Percentiles rank a stretch among this genome's conserved stretches.
These are phyloP conservation scores for Apiospora marii DNA, from an alignment of 2,329 filamentous ascomycete species.

Conservation along the genomic window DNA sequence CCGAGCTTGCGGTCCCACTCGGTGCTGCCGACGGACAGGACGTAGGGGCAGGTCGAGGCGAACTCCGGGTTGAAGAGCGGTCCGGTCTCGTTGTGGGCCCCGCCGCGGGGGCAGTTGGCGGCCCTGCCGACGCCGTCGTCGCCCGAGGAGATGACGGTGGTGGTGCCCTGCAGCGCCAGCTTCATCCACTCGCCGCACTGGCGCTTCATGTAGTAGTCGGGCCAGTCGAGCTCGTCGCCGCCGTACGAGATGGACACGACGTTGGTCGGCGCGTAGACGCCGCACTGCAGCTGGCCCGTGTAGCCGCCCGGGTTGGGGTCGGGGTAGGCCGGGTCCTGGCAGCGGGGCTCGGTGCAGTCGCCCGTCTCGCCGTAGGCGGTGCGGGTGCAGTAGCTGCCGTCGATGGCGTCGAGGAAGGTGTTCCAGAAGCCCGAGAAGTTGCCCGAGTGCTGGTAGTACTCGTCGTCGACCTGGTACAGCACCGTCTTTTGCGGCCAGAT, in stretches of 20 bases:
- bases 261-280: slow-evolving; percentile 57
- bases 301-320: slow-evolving; percentile 54
- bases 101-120: slow-evolving; percentile 58
- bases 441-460: slow-evolving; percentile 39
- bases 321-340: slow-evolving; percentile 49
- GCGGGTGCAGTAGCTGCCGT: slow-evolving; percentile 37
- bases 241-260: slow-evolving; percentile 64
- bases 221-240: slow-evolving; percentile 57
- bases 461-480: slow-evolving; percentile 50
- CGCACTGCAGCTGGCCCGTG: slow-evolving; percentile 48
- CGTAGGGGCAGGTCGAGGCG: slow-evolving; percentile 63
- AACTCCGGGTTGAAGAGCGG: slow-evolving; percentile 59
- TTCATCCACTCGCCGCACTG: slow-evolving; percentile 58
- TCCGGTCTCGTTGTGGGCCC: slow-evolving; percentile 56
- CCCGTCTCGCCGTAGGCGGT: slow-evolving; percentile 37
- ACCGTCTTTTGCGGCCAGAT: slow-evolving; percentile 47
- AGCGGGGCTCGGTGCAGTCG: slow-evolving; percentile 32
- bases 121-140: slow-evolving; percentile 37
- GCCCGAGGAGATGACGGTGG: slow-evolving; percentile 52
- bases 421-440: slow-evolving; percentile 25
- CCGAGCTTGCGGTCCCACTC: slow-evolving; percentile 61
- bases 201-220: slow-evolving; percentile 57
- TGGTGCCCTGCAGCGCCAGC: slow-evolving; percentile 55
- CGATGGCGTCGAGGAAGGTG: slow-evolving; percentile 31
- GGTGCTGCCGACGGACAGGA: slow-evolving; percentile 67